phyloP scores from a whole-genome alignment of 2,329 filamentous ascomycete species.

The Fusarium phyllophilum region DNA sequence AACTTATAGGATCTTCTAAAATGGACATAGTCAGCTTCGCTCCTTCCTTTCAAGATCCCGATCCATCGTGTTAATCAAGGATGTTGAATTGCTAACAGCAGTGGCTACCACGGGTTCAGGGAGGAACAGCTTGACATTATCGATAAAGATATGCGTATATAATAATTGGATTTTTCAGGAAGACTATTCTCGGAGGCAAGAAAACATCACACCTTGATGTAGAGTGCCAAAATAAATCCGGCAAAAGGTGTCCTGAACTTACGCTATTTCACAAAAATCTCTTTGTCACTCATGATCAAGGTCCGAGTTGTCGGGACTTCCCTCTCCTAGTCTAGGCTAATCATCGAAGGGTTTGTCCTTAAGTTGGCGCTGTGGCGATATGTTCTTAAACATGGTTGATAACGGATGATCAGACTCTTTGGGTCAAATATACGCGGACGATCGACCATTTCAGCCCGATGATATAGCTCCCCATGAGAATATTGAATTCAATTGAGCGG shows the following conservation, averaged over 20 bases:
- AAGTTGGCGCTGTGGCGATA: no score
- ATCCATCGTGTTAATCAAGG: neutral
- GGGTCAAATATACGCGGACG: no score
- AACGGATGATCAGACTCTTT: no score
- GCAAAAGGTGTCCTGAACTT: neutral
- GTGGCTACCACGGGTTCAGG: neutral
- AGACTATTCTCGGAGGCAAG: fast-evolving
- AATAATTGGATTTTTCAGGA: fast-evolving
- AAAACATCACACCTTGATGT: no score
- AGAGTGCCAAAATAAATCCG: fast-evolving
- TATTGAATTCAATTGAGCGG: no score
- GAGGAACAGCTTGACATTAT: neutral
- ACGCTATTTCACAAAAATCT: neutral
- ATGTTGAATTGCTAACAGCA: neutral
- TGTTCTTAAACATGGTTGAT: no score
- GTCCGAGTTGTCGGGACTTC: neutral
- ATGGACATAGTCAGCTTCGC: fast-evolving
- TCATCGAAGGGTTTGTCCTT: no score
- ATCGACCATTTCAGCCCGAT: no score
- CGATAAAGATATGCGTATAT: neutral
- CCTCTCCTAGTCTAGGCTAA: neutral
- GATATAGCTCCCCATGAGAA: no score
- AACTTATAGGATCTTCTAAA: neutral
- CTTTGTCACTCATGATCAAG: neutral
- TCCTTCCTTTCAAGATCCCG: fast-evolving